Base-by-base conservation (phyloP, 148 eudicot species). In the Polygonum aviculare region DNA sequence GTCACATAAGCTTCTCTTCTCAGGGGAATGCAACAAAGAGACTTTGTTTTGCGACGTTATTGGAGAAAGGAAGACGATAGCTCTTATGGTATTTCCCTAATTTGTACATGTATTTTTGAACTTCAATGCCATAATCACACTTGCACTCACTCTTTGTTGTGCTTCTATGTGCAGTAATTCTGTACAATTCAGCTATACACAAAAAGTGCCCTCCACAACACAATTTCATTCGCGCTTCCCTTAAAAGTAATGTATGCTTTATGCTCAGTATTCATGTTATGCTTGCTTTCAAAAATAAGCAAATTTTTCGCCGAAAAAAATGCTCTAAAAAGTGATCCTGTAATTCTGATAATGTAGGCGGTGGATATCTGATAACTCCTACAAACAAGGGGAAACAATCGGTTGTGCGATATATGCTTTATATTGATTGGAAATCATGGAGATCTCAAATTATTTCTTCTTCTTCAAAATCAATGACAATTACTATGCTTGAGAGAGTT, bases 31-130 rank as follows among this genome's bases (percentile, higher is more conserved):
- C 84, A 79, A 79, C 80, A 80, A 63, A 85, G 97, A 83, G 97
- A 91, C 79, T 57, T 91, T 44, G 81, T 91, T 59, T 67, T 91
- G 75, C 83, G 85, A 8, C 93, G 97, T 33, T 88, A 91, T 75
- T 91, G 97, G 97, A 85, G 97, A 81, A 89, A 91, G 80, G 97
- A 91, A 75, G 93, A 89, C 75, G 93, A 89, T 73, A 93, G 91
- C 73, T 87, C 93, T 74, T 91, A 89, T 76, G 88, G 93, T 91
- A 88, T 4, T 62, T 71, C 59, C 39, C 39, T 39, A 22, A 41
- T 15, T 15, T n/a, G 9, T 3, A 22, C 63, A 22, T 44, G 54
- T 2, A 22, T 63, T 41, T 41, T 44, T 19, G 35, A 40, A 41
- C 12, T 33, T 14, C 3, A 21, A 44, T 71, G 2, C 12, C 39